A percentile compares a stretch with the other conserved stretches of the same genome.
Conservation (phyloP, 176 grass and related monocot genomes). For the Oryza longistaminata region DNA sequence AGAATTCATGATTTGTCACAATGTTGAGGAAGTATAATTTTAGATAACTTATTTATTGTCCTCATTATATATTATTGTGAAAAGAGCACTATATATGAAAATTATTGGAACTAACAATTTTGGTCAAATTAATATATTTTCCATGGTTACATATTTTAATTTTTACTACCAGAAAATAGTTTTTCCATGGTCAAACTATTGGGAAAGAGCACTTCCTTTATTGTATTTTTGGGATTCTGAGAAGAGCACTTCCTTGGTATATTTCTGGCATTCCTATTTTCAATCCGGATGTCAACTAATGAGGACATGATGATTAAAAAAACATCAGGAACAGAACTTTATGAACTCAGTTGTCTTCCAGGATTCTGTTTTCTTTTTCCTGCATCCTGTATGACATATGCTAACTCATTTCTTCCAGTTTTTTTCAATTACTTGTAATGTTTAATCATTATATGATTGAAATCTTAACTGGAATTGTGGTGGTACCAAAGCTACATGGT, state of each 20-base stretch:
- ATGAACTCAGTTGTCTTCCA: neutral
- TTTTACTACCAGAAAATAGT: neutral
- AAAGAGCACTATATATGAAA: neutral
- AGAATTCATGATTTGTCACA: neutral
- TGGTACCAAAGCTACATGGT: conserved; percentile 3
- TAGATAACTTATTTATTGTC: neutral
- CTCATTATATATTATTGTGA: neutral
- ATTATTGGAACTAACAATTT: neutral
- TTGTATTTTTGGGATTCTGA: neutral
- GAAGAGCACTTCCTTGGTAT: neutral
- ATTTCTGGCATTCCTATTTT: conserved; percentile 14
- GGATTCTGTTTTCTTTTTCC: neutral
- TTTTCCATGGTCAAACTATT: too few relatives aligned
- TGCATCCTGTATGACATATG: neutral
- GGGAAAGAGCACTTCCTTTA: neutral
- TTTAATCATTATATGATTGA: conserved; percentile 7
- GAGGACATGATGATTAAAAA: conserved; percentile 1
- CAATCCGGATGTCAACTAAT: neutral
- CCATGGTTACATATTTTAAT: conserved; percentile 23
- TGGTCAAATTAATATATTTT: conserved; percentile 43
- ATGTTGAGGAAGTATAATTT: neutral
- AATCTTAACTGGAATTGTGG: conserved; percentile 19
- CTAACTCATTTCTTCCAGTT: conserved; percentile 1
- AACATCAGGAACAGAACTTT: neutral
- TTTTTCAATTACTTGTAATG: neutral